These are phyloP conservation scores for Mycena venus DNA, from an alignment of 768 basidiomycete genomes.

Conservation along the genomic window DNA sequence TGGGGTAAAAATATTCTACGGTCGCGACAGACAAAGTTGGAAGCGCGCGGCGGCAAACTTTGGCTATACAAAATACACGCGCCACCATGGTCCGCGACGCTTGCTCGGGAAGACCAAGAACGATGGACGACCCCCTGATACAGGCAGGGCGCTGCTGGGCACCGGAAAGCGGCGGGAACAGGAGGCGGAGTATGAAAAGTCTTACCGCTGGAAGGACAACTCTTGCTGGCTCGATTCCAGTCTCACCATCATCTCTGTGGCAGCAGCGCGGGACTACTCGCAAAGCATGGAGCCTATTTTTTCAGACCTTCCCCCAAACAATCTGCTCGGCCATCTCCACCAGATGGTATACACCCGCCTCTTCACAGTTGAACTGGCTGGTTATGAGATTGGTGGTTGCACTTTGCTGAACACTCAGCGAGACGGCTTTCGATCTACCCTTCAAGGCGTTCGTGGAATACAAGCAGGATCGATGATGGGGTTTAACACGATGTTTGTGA, in stretches of 20 bases:
- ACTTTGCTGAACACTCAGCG: not conserved
- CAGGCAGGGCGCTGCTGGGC: not conserved
- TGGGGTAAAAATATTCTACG: not conserved
- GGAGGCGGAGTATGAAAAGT: not conserved
- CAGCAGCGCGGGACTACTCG: not conserved
- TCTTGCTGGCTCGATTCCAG: too few relatives aligned
- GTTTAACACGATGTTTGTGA: not conserved
- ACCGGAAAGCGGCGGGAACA: not conserved
- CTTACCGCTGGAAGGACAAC: not conserved
- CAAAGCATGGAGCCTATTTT: slow-evolving; percentile 5
- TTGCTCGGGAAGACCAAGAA: too few relatives aligned
- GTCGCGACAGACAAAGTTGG: not conserved
- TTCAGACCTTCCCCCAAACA: not conserved
- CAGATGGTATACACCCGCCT: slow-evolving; percentile 12
- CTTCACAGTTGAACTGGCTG: not conserved
- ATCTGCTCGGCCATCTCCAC: not conserved
- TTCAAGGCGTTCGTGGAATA: too few relatives aligned
- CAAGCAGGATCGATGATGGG: too few relatives aligned
- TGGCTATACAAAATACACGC: slow-evolving; percentile 2
- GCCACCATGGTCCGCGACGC: too few relatives aligned
- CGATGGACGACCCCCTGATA: slow-evolving; percentile 18
- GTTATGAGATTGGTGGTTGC: not conserved
- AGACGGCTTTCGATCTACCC: slow-evolving; percentile 14
- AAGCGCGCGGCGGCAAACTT: not conserved
- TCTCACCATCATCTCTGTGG: not conserved